Conservation (phyloP, 306 rosid species). For the Vigna trinervia region DNA sequence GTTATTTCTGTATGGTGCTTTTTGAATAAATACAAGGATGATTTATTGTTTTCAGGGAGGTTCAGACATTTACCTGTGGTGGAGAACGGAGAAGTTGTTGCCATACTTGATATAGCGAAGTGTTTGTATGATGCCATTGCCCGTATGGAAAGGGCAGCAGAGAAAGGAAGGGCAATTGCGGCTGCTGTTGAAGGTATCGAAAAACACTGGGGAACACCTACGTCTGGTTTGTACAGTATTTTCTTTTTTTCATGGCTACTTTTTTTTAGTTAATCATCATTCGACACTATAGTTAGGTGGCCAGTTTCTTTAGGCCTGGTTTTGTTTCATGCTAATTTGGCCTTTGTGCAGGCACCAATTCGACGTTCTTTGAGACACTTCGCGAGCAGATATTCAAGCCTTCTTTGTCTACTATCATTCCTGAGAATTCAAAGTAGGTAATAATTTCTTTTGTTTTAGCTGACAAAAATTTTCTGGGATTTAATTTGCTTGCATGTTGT, state of each 20-base stretch:
- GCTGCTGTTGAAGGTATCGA: slow-evolving; percentile 99
- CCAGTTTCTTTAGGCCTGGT: neutral
- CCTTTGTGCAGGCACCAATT: slow-evolving; percentile 71
- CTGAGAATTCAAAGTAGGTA: slow-evolving; percentile 98
- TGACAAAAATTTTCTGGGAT: slow-evolving; percentile 12
- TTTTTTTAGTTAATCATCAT: slow-evolving; percentile 12
- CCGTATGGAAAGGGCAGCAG: slow-evolving; percentile 94
- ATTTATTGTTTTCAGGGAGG: slow-evolving; percentile 66
- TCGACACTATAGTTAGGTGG: slow-evolving; percentile 28
- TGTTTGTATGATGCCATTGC: slow-evolving; percentile 98
- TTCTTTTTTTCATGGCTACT: slow-evolving; percentile 13
- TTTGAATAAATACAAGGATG: slow-evolving; percentile 39
- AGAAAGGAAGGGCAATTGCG: slow-evolving; percentile 98
- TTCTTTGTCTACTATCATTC: slow-evolving; percentile 86
- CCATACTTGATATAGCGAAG: slow-evolving; percentile 96
- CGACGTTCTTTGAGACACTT: slow-evolving; percentile 83
- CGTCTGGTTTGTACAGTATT: slow-evolving; percentile 70
- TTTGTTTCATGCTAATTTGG: slow-evolving; percentile 37
- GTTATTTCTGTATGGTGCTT: slow-evolving; percentile 2
- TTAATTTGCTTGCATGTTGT: slow-evolving; percentile 2
- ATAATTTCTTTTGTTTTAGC: slow-evolving; percentile 56
- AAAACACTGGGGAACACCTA: slow-evolving; percentile 81
- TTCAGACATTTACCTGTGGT: slow-evolving; percentile 98
- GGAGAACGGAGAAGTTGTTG: slow-evolving; percentile 96
- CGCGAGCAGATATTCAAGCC: slow-evolving; percentile 92